Evolutionary conservation across 805 yeast genomes (phyloP), one percentile per base, ranked within the genome.

Genomic region (Wickerhamiella sorbophila): DNA sequence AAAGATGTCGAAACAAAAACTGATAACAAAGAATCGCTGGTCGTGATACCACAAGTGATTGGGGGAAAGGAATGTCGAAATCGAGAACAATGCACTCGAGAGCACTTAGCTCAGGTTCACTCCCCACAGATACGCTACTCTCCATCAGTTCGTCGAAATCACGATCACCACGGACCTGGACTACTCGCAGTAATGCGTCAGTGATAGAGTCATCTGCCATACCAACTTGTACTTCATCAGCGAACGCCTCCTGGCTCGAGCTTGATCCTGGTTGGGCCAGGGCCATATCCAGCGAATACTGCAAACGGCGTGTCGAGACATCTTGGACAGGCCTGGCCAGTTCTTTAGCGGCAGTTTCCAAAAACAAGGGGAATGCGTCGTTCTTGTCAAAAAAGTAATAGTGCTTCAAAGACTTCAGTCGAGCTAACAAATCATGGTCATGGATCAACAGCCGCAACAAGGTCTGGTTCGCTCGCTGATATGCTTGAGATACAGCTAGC

Each of bases 11-110:
- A 51, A 82, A 84, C 37, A 86, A 62, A 29, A 84, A 64, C 56
- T 88, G 95, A 54, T 79, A 85, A 48, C 91, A 84, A 38, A 76
- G 69, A 15, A 84, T 64, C 20, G 78, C 74, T 14, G 85, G 79
- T 42, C 77, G 72, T 15, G 81, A 75, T 1, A 85, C 62, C 1
- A 91, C 66, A 20, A 88, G 65, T 52, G 85, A 85, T 38, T 85
- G 60, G 0, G 99, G 99, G 55, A 84, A 91, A 3, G 96, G 95
- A 18, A 87, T 56, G 31, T 47, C 47, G 44, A 63, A 59, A 35
- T 64, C 65, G 19, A 66, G 52, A 46, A 62, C 63, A 27, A 65
- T 38, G 0, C 62, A 63, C 41, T 58, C 58, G 6, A 52, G 40
- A 3, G 63, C 66, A 3, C 52, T 48, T 21, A 57, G 39, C 6